Evolutionary conservation across 208 protist genomes (phyloP).

Genomic region (Borovskyia barvae): DNA sequence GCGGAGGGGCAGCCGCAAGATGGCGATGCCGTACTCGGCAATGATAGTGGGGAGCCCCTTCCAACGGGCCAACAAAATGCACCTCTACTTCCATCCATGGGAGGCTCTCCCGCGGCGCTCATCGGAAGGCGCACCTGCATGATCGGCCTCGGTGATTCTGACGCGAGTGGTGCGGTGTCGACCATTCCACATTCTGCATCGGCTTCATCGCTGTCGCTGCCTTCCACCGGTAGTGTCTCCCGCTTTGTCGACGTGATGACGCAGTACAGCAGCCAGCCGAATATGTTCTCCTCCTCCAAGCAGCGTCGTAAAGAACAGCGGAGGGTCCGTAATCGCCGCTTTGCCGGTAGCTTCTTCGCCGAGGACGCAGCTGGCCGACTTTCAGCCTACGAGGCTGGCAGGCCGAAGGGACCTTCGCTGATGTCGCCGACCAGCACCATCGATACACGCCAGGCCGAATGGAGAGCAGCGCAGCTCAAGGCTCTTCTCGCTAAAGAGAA

Average conservation of each 20-base stretch:
- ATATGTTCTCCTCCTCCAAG: constrained; percentile 9
- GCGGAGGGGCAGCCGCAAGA: too few species aligned
- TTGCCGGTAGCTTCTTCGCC: constrained; percentile 37
- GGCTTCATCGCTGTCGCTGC: neutral
- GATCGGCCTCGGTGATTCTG: constrained; percentile 11
- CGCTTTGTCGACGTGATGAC: constrained; percentile 57
- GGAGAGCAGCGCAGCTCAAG: constrained; percentile 59
- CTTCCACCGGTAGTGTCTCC: constrained; percentile 32
- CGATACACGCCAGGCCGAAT: constrained; percentile 43
- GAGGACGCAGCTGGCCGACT: constrained; percentile 68
- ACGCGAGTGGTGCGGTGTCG: neutral
- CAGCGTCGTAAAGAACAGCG: constrained; percentile 25
- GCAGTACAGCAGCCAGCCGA: constrained; percentile 30
- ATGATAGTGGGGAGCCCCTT: neutral
- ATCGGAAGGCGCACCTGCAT: constrained; percentile 2
- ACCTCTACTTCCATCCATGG: too few species aligned
- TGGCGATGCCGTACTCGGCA: neutral
- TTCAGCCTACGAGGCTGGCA: constrained; percentile 51
- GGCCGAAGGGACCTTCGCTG: constrained; percentile 57
- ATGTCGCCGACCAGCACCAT: constrained; percentile 22
- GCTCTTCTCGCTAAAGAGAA: constrained; percentile 38
- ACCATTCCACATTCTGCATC: neutral
- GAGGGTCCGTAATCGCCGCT: constrained; percentile 16
- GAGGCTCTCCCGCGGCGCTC: neutral
- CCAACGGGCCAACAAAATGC: too few species aligned